Conservation (phyloP, 441 rosid species). For the Sinapis alba region DNA sequence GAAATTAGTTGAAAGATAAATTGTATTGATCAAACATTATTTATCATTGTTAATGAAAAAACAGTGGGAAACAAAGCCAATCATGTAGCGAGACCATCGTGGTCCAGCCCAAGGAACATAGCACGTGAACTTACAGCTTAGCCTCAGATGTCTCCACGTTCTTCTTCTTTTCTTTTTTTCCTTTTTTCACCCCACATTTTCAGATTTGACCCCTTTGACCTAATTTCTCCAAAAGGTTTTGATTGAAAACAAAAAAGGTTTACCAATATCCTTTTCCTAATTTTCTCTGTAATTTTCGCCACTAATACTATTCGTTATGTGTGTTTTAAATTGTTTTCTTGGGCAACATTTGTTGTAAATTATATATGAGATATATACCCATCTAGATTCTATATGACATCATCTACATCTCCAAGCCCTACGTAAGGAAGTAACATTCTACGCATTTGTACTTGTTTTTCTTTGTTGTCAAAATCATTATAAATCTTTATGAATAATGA, state of each 20-base stretch:
- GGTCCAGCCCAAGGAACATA: slow-evolving; percentile 57
- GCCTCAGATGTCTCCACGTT: slow-evolving; percentile 40
- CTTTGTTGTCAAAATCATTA: not conserved
- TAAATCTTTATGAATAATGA: not conserved
- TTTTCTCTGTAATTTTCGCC: slow-evolving; percentile 5
- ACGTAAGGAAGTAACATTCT: not conserved
- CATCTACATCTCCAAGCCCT: slow-evolving; percentile 16
- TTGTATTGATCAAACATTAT: not conserved
- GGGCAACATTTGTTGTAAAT: not conserved
- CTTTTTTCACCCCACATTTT: slow-evolving; percentile 27
- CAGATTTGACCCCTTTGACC: slow-evolving; percentile 32
- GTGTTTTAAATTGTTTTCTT: not conserved
- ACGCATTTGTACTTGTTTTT: not conserved
- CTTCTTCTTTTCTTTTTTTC: slow-evolving; percentile 15
- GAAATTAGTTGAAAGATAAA: not conserved
- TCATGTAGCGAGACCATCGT: slow-evolving; percentile 38
- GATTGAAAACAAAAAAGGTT: not conserved
- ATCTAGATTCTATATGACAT: slow-evolving; percentile 27
- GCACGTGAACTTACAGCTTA: slow-evolving; percentile 65
- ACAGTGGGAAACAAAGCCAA: slow-evolving; percentile 45
- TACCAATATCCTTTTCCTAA: not conserved
- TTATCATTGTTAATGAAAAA: not conserved
- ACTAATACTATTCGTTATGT: slow-evolving; percentile 3
- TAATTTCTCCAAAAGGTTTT: not conserved
- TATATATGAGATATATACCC: not conserved